These are phyloP conservation scores for Arabis hirsuta DNA, from an alignment of 345 rosid species.

Conservation along the genomic window DNA sequence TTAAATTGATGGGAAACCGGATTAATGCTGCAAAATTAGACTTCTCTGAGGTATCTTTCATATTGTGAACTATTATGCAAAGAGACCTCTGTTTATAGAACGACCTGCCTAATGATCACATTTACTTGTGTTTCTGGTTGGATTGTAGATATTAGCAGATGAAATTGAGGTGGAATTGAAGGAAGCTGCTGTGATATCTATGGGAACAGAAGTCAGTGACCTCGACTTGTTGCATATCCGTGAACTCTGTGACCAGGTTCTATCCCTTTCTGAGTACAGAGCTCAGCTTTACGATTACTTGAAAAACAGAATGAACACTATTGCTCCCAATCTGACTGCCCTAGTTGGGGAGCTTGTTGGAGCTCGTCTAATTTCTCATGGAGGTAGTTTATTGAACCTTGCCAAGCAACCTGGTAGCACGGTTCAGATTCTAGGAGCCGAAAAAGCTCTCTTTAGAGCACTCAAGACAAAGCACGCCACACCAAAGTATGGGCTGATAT, in stretches of 20 bases:
- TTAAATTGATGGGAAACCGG: slow-evolving; percentile 76
- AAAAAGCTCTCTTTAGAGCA: slow-evolving; percentile 84
- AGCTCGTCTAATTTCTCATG: slow-evolving; percentile 81
- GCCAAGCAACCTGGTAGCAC: slow-evolving; percentile 89
- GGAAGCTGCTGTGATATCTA: slow-evolving; percentile 78
- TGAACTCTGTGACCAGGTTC: slow-evolving; percentile 75
- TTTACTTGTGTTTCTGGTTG: slow-evolving; percentile 9
- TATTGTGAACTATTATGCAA: neutral
- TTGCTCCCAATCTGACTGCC: slow-evolving; percentile 86
- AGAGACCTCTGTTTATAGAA: neutral
- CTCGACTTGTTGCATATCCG: slow-evolving; percentile 69
- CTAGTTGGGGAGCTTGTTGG: slow-evolving; percentile 84
- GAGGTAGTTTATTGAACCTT: slow-evolving; percentile 77
- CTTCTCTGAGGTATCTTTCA: slow-evolving; percentile 64
- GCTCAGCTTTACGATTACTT: slow-evolving; percentile 79
- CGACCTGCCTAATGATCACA: neutral
- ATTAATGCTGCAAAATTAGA: slow-evolving; percentile 73
- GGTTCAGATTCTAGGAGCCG: slow-evolving; percentile 77
- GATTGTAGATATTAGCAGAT: slow-evolving; percentile 52
- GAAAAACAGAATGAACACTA: slow-evolving; percentile 74
- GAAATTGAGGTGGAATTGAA: slow-evolving; percentile 70
- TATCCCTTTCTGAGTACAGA: slow-evolving; percentile 75
- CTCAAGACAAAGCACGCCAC: slow-evolving; percentile 85
- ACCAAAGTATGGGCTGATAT: slow-evolving; percentile 82
- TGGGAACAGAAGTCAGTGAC: slow-evolving; percentile 87